Conservation (phyloP, 768 basidiomycete species). For the Strobilomyces echinocephalus region DNA sequence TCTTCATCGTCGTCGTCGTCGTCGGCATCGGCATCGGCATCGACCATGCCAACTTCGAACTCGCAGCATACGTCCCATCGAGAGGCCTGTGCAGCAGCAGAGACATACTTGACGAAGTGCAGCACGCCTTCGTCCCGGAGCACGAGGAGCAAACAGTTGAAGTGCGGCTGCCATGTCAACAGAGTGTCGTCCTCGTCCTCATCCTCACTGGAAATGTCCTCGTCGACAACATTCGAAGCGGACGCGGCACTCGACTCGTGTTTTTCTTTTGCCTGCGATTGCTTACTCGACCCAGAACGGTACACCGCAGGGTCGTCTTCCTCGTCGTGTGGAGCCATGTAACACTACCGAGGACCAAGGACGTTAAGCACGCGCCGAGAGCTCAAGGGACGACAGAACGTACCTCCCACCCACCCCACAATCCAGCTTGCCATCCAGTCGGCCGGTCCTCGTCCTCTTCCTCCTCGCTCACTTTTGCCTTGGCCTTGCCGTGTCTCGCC, state of each 20-base stretch:
- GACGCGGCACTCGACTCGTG: constrained; percentile 14
- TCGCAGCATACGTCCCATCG: constrained; percentile 93
- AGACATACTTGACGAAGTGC: constrained; percentile 93
- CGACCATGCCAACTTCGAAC: constrained; percentile 82
- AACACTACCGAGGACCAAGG: constrained; percentile 51
- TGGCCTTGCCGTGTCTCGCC: constrained; percentile 25
- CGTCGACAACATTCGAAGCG: constrained; percentile 7
- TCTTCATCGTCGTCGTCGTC: constrained; percentile 25
- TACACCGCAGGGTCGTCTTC: constrained; percentile 96
- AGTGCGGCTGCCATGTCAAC: constrained; percentile 82
- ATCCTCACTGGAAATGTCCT: constrained; percentile 27
- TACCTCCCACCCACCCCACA: constrained; percentile 95
- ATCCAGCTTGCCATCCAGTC: constrained; percentile 63
- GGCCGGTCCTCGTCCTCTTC: constrained; percentile 28
- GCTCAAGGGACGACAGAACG: constrained; percentile 8
- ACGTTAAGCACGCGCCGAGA: not conserved
- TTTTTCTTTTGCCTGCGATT: constrained; percentile 18
- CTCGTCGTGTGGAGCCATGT: constrained; percentile 91
- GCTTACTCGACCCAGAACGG: constrained; percentile 52
- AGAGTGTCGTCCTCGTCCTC: constrained; percentile 68
- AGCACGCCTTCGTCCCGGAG: constrained; percentile 90
- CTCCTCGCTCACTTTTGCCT: constrained; percentile 22
- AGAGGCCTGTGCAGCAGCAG: constrained; percentile 82
- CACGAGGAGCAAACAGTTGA: constrained; percentile 85
- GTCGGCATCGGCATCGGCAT: constrained; percentile 43